These are phyloP conservation scores for Euphorbia peplus DNA, from an alignment of 345 rosid species.

Conservation along the genomic window DNA sequence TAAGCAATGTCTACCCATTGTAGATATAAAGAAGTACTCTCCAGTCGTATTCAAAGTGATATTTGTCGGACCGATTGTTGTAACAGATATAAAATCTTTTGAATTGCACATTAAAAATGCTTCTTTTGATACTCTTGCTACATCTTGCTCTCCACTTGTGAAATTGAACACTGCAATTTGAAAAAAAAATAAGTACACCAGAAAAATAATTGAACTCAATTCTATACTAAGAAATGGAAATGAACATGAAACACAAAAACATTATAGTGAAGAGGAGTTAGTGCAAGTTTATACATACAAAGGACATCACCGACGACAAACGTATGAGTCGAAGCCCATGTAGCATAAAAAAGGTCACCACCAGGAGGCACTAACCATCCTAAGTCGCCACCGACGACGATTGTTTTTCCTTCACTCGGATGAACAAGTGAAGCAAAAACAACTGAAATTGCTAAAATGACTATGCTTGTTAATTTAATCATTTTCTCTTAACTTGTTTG, in stretches of 20 bases:
- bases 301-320: constrained; percentile 41
- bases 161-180: constrained; percentile 31
- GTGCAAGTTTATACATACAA: constrained; percentile 18
- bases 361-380: constrained; percentile 14
- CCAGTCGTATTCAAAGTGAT: constrained; percentile 6
- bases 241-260: too few species aligned
- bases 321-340: constrained; percentile 28
- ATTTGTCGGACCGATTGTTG: constrained; percentile 17
- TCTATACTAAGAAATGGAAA: too few species aligned
- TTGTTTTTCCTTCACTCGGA: background rate
- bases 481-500: background rate
- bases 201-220: too few species aligned
- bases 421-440: constrained; percentile 1
- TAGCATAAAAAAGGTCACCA: constrained; percentile 18
- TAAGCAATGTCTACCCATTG: constrained; percentile 19
- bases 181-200: background rate
- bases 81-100: constrained; percentile 4
- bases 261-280: too few species aligned
- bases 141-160: constrained; percentile 23
- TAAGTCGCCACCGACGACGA: background rate
- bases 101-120: constrained; percentile 17
- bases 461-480: background rate
- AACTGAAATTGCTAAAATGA: constrained; percentile 8
- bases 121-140: constrained; percentile 24
- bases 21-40: constrained; percentile 22